These are phyloP conservation scores for Circinella minor DNA, from an alignment of 371 early-diverging fungal species.

Conservation along the genomic window DNA sequence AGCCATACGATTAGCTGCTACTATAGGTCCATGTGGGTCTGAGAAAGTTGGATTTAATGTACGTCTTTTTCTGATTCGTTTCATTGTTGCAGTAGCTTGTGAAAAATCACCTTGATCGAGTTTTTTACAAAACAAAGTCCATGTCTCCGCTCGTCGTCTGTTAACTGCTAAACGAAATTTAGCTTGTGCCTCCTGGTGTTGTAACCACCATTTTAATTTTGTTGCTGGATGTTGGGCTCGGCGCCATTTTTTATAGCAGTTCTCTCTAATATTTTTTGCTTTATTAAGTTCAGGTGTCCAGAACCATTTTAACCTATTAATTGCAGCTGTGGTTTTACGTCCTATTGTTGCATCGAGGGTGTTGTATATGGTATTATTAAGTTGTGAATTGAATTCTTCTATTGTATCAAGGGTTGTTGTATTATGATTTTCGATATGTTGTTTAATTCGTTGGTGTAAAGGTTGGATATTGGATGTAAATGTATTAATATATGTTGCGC, in stretches of 20 bases:
- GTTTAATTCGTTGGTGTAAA: not conserved
- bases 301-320: constrained; percentile 15
- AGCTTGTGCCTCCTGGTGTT: constrained; percentile 21
- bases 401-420: not conserved
- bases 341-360: constrained; percentile 12
- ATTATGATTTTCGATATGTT: not conserved
- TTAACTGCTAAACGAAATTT: not conserved
- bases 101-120: constrained; percentile 2
- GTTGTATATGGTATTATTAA: constrained; percentile 9
- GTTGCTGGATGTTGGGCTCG: constrained; percentile 7
- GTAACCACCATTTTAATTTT: constrained; percentile 14
- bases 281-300: constrained; percentile 3
- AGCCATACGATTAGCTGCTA: constrained; percentile 12
- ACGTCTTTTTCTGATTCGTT: constrained; percentile 3
- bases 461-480: not conserved
- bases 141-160: constrained; percentile 20
- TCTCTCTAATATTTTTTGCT: not conserved
- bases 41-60: constrained; percentile 8
- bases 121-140: constrained; percentile 15
- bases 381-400: not conserved
- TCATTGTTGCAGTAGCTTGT: constrained; percentile 17
- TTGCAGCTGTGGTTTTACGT: not conserved
- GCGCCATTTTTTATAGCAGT: constrained; percentile 23
- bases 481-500: not conserved
- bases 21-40: constrained; percentile 12